phyloP scores from a whole-genome alignment of 345 rosid species.

The Moricandia moricandioides region DNA sequence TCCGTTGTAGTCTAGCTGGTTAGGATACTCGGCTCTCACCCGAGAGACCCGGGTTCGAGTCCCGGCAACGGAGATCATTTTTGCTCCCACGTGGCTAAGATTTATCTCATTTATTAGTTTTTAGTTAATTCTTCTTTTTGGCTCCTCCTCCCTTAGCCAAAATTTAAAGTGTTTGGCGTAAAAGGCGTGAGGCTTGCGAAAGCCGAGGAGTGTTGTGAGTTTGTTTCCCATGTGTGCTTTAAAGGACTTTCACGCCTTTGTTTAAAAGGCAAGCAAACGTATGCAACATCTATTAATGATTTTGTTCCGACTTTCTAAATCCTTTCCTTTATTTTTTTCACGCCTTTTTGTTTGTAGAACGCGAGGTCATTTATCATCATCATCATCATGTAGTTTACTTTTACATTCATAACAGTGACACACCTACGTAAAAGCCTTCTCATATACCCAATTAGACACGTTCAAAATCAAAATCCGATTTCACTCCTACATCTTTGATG shows the following conservation, averaged over 20 bases:
- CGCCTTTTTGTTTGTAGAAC: background rate
- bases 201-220: constrained; percentile 38
- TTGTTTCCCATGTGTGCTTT: constrained; percentile 30
- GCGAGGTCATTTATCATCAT: constrained; percentile 2
- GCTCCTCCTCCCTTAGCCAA: background rate
- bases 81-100: background rate
- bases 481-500: background rate
- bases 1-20: constrained; percentile 52
- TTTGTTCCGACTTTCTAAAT: constrained; percentile 17
- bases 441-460: background rate
- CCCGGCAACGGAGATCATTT: constrained; percentile 2
- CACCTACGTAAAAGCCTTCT: background rate
- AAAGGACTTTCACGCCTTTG: constrained; percentile 32
- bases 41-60: constrained; percentile 43
- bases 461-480: background rate
- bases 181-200: constrained; percentile 29
- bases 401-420: background rate
- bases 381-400: constrained; percentile 17
- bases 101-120: background rate
- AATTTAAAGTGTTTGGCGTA: constrained; percentile 18
- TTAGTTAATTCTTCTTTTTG: background rate
- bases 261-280: constrained; percentile 34
- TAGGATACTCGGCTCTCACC: constrained; percentile 78
- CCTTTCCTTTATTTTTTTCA: background rate
- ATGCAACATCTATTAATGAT: constrained; percentile 27